Base-by-base conservation (phyloP, 768 basidiomycete species). In the Mycena maculata region DNA sequence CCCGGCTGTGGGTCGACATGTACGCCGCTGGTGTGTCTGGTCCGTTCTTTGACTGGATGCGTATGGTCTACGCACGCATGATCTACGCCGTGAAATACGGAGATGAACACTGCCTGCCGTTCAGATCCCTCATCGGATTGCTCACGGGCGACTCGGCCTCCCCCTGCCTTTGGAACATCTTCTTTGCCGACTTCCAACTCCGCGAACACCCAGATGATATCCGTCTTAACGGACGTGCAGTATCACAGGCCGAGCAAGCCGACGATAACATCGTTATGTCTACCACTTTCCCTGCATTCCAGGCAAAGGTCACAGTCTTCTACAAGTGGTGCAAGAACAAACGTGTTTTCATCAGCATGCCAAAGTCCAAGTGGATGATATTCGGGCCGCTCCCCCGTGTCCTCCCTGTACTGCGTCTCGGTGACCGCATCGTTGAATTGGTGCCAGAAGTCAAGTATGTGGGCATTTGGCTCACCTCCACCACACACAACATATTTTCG, bases 1-100 rank as follows among this genome's bases (percentile, higher is more conserved):
- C 74, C 3, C 74, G 76, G 0, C 69, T 79, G 2, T 79, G 78
- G 78, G 10, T 71, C 0, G 78, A 79, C 47, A 52, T 55, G n/a
- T n/a, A n/a, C n/a, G n/a, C n/a, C n/a, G n/a, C n/a, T n/a, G n/a
- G n/a, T n/a, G n/a, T n/a, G n/a, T n/a, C n/a, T n/a, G n/a, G n/a
- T n/a, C n/a, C n/a, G n/a, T n/a, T n/a, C n/a, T n/a, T n/a, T n/a
- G n/a, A n/a, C n/a, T n/a, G n/a, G n/a, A n/a, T n/a, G n/a, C n/a
- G n/a, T n/a, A n/a, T n/a, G n/a, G n/a, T n/a, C n/a, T n/a, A n/a
- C n/a, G n/a, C n/a, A n/a, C n/a, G n/a, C n/a, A n/a, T n/a, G n/a
- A n/a, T n/a, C n/a, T 45, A 18, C 44, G 44, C 44, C 9, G n/a
- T n/a, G 44, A 45, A 45, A 22, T 45, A 45, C n/a, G n/a, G 44